These are phyloP conservation scores for Musa itinerans DNA, from an alignment of 176 grass and related monocot genomes.

Conservation along the genomic window DNA sequence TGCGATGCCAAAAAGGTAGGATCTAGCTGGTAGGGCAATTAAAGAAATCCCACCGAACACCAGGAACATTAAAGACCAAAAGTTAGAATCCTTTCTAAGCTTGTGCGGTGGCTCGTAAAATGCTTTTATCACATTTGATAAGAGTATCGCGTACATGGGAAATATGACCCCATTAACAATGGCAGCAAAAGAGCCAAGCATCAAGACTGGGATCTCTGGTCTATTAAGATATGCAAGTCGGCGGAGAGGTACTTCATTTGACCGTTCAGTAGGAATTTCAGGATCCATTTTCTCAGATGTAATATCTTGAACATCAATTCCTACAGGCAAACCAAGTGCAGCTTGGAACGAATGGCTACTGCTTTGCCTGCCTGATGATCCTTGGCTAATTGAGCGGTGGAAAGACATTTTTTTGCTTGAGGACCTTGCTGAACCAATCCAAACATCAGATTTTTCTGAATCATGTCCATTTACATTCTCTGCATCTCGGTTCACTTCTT, in stretches of 20 bases:
- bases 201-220: slow-evolving; percentile 60
- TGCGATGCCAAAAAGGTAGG: slow-evolving; percentile 76
- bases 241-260: slow-evolving; percentile 56
- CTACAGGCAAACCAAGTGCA: slow-evolving; percentile 47
- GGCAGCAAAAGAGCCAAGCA: slow-evolving; percentile 65
- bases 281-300: slow-evolving; percentile 28
- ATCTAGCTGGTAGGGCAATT: slow-evolving; percentile 54
- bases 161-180: slow-evolving; percentile 67
- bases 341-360: slow-evolving; percentile 69
- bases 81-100: slow-evolving; percentile 64
- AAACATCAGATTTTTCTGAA: slow-evolving; percentile 31
- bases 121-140: slow-evolving; percentile 75
- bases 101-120: slow-evolving; percentile 66
- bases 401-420: slow-evolving; percentile 51
- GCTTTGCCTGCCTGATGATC: slow-evolving; percentile 52
- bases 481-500: slow-evolving; percentile 47
- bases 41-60: slow-evolving; percentile 69
- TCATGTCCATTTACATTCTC: slow-evolving; percentile 6
- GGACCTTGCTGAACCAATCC: slow-evolving; percentile 28
- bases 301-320: slow-evolving; percentile 46
- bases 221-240: slow-evolving; percentile 82
- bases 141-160: slow-evolving; percentile 60
- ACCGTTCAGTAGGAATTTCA: slow-evolving; percentile 18
- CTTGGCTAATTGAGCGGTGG: slow-evolving; percentile 42
- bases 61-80: slow-evolving; percentile 89